Conservation (phyloP, 768 basidiomycete genomes). For the Lactarius sanguifluus region DNA sequence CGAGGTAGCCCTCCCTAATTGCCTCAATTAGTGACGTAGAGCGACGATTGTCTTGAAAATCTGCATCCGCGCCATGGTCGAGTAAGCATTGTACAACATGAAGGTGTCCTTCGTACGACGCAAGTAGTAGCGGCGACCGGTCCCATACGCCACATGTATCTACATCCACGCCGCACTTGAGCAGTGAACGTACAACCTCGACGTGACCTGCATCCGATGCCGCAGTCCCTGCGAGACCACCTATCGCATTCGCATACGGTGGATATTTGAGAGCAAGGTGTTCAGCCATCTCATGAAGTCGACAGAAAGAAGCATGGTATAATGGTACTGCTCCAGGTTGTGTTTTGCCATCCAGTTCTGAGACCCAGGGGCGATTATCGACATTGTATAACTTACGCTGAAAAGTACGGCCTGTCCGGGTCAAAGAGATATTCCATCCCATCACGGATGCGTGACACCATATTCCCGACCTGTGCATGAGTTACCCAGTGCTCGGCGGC, state of each 20-base stretch:
- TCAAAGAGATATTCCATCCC: not conserved
- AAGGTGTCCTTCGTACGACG: not conserved
- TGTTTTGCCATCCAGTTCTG: not conserved
- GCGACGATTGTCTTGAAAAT: not conserved
- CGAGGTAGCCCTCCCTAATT: not conserved
- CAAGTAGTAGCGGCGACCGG: not conserved
- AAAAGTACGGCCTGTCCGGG: no score
- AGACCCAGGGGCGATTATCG: rapidly evolving
- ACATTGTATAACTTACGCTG: not conserved
- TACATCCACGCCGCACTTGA: not conserved
- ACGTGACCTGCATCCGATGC: not conserved
- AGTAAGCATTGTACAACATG: not conserved
- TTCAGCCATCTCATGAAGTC: not conserved
- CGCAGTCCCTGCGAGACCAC: no score
- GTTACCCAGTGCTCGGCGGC: not conserved
- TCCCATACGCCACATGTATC: not conserved
- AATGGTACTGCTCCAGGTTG: not conserved
- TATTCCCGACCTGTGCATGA: not conserved
- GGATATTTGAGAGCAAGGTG: not conserved
- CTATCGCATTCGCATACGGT: no score
- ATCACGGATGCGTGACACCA: not conserved
- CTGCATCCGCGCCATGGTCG: not conserved
- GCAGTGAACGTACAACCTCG: not conserved
- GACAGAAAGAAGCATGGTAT: not conserved
- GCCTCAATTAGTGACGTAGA: not conserved